A percentile compares a stretch with the other conserved stretches of the same genome.
These are phyloP conservation scores for Vitis rupestris DNA, from an alignment of 164 flowering plant species.

Conservation along the genomic window DNA sequence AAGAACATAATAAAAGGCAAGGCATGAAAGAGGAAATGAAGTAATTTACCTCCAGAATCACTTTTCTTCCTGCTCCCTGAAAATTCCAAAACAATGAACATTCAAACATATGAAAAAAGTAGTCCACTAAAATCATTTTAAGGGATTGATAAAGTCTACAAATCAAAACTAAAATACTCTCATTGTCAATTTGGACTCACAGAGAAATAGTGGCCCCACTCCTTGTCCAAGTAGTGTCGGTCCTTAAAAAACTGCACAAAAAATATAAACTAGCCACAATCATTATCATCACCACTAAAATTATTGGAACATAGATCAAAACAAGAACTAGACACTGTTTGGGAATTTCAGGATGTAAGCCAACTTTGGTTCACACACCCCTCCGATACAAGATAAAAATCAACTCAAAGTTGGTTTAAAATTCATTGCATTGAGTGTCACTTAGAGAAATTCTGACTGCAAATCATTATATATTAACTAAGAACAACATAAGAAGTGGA, in stretches of 20 bases:
- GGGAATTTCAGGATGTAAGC: no score
- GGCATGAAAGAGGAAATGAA: not conserved
- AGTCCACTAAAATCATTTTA: not conserved
- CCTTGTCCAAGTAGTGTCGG: constrained; percentile 93
- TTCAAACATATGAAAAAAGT: not conserved
- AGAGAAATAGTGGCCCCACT: constrained; percentile 82
- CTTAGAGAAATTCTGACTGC: not conserved
- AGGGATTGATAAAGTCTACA: not conserved
- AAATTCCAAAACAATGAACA: not conserved
- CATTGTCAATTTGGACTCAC: constrained; percentile 41
- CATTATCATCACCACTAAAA: not conserved
- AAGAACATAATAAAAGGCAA: not conserved
- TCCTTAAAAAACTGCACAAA: constrained; percentile 86
- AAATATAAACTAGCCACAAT: not conserved
- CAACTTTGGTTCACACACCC: no score
- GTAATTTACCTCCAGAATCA: constrained; percentile 57
- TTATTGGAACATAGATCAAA: no score
- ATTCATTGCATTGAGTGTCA: not conserved
- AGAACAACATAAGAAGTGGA: not conserved
- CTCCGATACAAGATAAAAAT: no score
- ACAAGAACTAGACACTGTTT: not conserved
- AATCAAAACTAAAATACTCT: not conserved
- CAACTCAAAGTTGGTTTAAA: not conserved
- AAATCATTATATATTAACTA: not conserved
- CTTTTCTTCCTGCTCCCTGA: constrained; percentile 55